These are phyloP conservation scores for Combretum micranthum DNA, from an alignment of 345 rosid genomes.

Conservation along the genomic window DNA sequence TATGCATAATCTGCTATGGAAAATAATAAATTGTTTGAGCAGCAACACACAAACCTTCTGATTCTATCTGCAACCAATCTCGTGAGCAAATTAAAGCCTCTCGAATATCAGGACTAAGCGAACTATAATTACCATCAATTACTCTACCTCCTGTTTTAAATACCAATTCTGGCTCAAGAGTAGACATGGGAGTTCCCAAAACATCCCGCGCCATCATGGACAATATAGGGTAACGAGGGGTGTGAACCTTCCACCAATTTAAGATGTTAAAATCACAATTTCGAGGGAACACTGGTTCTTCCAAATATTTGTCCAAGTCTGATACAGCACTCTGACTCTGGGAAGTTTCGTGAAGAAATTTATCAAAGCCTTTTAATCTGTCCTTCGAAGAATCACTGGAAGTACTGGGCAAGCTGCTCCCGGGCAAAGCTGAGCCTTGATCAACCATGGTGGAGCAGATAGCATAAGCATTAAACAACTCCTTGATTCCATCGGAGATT, in stretches of 20 bases:
- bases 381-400: conserved; percentile 54
- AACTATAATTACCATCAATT: conserved; percentile 49
- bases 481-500: conserved; percentile 70
- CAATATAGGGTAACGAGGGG: conserved; percentile 88
- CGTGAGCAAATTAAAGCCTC: conserved; percentile 82
- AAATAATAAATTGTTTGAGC: background rate
- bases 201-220: conserved; percentile 95
- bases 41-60: conserved; percentile 36
- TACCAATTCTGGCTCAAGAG: conserved; percentile 42
- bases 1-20: background rate
- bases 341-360: conserved; percentile 80
- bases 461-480: conserved; percentile 76
- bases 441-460: conserved; percentile 69
- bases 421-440: conserved; percentile 73
- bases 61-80: conserved; percentile 66
- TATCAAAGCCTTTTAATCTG: conserved; percentile 81
- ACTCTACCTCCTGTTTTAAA: conserved; percentile 48
- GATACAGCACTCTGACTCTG: conserved; percentile 51
- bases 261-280: conserved; percentile 70
- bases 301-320: conserved; percentile 84
- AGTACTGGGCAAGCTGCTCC: conserved; percentile 56
- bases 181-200: conserved; percentile 79
- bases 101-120: conserved; percentile 51
- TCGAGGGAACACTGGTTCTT: conserved; percentile 86
- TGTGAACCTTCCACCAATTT: conserved; percentile 97